Base-by-base conservation (phyloP, 106 monocot species). In the Narthecium ossifragum region DNA sequence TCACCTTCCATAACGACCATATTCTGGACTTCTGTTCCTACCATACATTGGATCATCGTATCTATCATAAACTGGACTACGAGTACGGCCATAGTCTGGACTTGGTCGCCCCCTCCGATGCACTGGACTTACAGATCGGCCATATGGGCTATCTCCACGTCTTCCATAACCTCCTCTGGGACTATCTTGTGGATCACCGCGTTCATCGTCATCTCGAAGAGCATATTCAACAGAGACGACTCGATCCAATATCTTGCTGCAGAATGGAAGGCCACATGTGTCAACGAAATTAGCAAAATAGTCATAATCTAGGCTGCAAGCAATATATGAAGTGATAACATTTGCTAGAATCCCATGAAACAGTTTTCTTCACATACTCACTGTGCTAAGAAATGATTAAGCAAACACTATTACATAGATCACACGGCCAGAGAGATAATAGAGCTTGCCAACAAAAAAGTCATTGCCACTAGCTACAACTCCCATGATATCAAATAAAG, bases 171-270 rank as follows among this genome's bases (percentile, higher is more conserved):
- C 77, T 60, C 88, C 65, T 67, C 74, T 79, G 26, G 81, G 76
- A 68, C 85, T 85, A 3, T 71, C 89, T 33, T 47, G 73, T 40
- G 66, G 66, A 22, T 74, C 81, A 27, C 68, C 84, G 34, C 71
- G 72, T 40, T 96, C 96, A 57, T 62, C 76, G 70, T 96, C 90
- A 78, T 96, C 96, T 63, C 86, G 83, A 34, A 90, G 80, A 26
- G 96, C 86, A 72, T 90, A 90, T 51, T 96, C 96, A 30, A 96
- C 90, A 8, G 96, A 83, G 26, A 96, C 84, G 36, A 90, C 80
- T 57, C 96, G 60, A 50, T 96, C 96, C 61, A 90, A 60, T 62
- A 96, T 60, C 71, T 86, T 90, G 75, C 96, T 96, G 84, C 48
- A 75, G 41, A 73, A n/a, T n/a, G n/a, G n/a, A n/a, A 32, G 2